These are phyloP conservation scores for Irpex lacteus DNA, from an alignment of 1,284 basidiomycete genomes.

Conservation along the genomic window DNA sequence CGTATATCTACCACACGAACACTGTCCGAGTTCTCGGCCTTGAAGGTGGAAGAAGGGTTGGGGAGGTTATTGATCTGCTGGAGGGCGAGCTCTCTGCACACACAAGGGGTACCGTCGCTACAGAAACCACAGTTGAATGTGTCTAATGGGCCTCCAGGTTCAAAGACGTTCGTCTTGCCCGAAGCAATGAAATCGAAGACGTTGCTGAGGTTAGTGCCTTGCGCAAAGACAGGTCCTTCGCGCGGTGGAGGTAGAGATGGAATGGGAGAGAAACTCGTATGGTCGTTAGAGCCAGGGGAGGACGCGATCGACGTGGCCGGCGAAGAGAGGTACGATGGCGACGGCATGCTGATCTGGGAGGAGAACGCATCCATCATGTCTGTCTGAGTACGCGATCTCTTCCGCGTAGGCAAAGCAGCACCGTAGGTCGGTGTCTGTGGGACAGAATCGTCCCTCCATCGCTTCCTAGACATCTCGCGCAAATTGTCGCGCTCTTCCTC, in stretches of 20 bases:
- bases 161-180: constrained; percentile 31
- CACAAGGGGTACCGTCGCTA: constrained; percentile 63
- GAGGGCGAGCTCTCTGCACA: constrained; percentile 65
- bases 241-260: constrained; percentile 33
- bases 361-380: constrained; percentile 27
- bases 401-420: constrained; percentile 37
- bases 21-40: constrained; percentile 33
- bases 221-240: constrained; percentile 27
- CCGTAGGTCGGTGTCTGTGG: constrained; percentile 27
- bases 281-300: constrained; percentile 49
- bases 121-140: constrained; percentile 68
- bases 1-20: constrained; percentile 10
- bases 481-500: constrained; percentile 41
- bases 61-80: constrained; percentile 34
- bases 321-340: constrained; percentile 24
- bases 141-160: constrained; percentile 29
- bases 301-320: constrained; percentile 44
- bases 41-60: constrained; percentile 27
- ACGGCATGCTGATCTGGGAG: constrained; percentile 15
- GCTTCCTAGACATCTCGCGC: constrained; percentile 47
- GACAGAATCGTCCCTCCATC: constrained; percentile 47
- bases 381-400: constrained; percentile 38
- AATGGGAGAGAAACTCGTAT: constrained; percentile 44
- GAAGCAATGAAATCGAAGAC: constrained; percentile 34
- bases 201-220: constrained; percentile 26